Percentiles rank a stretch among this genome's conserved stretches.
phyloP scores from a whole-genome alignment of 352 stramenopile genomes.

The Plasmopara halstedii region DNA sequence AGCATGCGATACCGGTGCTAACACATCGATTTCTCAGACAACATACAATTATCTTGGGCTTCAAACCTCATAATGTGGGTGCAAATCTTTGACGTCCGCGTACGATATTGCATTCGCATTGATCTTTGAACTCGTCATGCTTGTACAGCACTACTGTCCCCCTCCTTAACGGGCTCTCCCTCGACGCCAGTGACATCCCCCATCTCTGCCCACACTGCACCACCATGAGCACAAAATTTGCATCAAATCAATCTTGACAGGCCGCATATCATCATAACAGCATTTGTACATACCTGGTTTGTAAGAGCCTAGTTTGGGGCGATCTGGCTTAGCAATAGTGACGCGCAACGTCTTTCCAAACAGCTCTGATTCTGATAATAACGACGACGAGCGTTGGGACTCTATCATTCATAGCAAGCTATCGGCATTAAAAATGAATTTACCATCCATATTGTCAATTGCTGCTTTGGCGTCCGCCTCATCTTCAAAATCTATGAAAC shows the following conservation, averaged over 20 bases:
- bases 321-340: constrained; percentile 84
- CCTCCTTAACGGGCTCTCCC: constrained; percentile 9
- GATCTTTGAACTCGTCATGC: too few species aligned
- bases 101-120: too few species aligned
- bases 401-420: neutral
- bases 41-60: too few species aligned
- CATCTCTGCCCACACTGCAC: constrained; percentile 57
- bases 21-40: too few species aligned
- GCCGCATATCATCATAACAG: neutral
- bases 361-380: constrained; percentile 76
- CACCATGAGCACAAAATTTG: neutral
- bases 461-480: constrained; percentile 81
- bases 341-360: constrained; percentile 89
- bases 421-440: neutral
- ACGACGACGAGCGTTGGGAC: neutral
- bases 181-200: constrained; percentile 20
- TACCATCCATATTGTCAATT: constrained; percentile 95
- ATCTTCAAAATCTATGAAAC: constrained; percentile 92
- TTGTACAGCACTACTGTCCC: too few species aligned
- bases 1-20: too few species aligned
- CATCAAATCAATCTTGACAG: neutral
- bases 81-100: too few species aligned
- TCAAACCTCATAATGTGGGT: too few species aligned
- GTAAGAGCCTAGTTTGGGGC: constrained; percentile 59
- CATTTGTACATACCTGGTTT: constrained; percentile 66